Evolutionary conservation across 2,329 filamentous ascomycete genomes (phyloP), one percentile per base, ranked within the genome.

Genomic region (Neoarthrinium moseri): DNA sequence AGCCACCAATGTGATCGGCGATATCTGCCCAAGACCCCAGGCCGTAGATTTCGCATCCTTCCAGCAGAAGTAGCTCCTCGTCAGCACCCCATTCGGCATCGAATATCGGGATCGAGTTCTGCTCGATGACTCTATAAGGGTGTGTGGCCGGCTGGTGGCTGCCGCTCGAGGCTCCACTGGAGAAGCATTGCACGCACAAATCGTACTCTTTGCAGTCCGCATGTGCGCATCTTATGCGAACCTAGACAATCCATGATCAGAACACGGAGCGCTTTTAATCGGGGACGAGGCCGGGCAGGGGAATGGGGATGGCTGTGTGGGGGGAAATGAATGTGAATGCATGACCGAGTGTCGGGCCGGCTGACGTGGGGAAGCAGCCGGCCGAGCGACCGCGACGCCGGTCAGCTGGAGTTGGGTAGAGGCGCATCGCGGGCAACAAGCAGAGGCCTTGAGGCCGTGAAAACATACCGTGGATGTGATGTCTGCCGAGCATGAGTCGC

Each of bases 21-120:
- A 99, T 95, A 61, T 99, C 94, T 30, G 91, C 90, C 92, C 94
- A 99, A 18, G 92, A 97, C 3, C 94, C 94, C 40, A 99, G 74
- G 0, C 94, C 94, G 63, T 99, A 99, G 47, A 90, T 95, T 67
- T 99, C 94, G 10, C 90, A 91, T 18, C 94, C 94, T 70, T 99
- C 94, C 1, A 99, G 71, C 43, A 99, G 72, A 5, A 97, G 72
- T n/a, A 97, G 70, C 67, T 99, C 94, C 65, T 99, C 94, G 63
- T 99, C 94, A 20, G 94, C 94, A 43, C 94, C 94, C 94, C 94
- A 99, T 61, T 96, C 91, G 47, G 83, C 80, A 55, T 91, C 86
- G 60, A 95, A 99, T 48, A 99, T 97, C 1, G 94, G 94, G 40
- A 99, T 95, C 0, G 92, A 96, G 63, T 99, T 96, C 61, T 97